Base-by-base conservation (phyloP, 1,139 yeast genomes). In the Lodderomyces jiufengensis region DNA sequence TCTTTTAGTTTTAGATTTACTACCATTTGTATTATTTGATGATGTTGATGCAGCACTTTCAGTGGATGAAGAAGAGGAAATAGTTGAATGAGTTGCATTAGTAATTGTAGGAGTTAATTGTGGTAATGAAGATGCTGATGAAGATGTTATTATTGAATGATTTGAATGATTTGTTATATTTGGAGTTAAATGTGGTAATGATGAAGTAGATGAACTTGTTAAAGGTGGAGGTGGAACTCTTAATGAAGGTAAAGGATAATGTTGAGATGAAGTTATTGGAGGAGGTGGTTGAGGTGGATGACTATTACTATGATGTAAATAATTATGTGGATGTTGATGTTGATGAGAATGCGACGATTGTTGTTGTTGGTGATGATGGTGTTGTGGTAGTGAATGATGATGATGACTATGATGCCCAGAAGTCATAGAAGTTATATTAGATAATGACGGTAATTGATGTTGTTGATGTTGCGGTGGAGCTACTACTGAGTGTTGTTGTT, bases 1-100 rank as follows among this genome's bases (percentile, higher is more conserved):
- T 47, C 76, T 63, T 45, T 70, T 72, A 25, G 40, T 39, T 2
- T 24, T 20, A 20, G 28, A n/a, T 21, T 39, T 31, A n/a, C 27
- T 33, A 12, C 31, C 33, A 22, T 34, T 36, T n/a, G 42, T 41
- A n/a, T 38, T 36, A 18, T 18, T 18, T 10, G 34, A 34, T 8
- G 38, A 26, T 9, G 38, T 24, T 16, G 34, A 16, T 3, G 35
- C 28, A 9, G 32, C 24, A 3, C 33, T 24, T 13, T 29, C 37
- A 9, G 32, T 29, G 13, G 31, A 37, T 12, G 42, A 33, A 4
- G 37, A 32, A 6, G 37, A 32, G 24, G 36, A 34, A 7, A 34
- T 29, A 11, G 26, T 38, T 15, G 44, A 36, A 25, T 36, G 33
- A 5, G 44, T 38, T 9, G 44, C 37, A 28, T 38, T 39, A 2